A percentile compares a stretch with the other conserved stretches of the same genome.
These are phyloP conservation scores for Cutaneotrichosporon sp. DNA, from an alignment of 1,284 basidiomycete genomes.

Conservation along the genomic window DNA sequence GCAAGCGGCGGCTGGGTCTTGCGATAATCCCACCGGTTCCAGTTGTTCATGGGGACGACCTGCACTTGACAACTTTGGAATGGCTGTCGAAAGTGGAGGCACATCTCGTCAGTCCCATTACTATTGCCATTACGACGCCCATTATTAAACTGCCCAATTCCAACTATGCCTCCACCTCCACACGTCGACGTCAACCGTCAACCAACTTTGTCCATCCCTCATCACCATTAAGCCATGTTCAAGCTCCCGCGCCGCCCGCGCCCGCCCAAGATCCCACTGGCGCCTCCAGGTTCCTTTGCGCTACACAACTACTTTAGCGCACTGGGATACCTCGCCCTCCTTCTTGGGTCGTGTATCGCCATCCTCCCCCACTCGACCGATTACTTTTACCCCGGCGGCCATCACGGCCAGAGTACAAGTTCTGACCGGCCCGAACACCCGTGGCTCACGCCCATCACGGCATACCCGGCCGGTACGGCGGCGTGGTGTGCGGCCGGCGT, in stretches of 20 bases:
- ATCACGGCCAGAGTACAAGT: slow-evolving; percentile 26
- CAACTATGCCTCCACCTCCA: neutral
- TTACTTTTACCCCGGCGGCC: slow-evolving; percentile 43
- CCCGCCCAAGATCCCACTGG: neutral
- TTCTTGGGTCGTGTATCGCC: slow-evolving; percentile 65
- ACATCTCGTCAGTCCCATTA: neutral
- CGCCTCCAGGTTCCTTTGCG: slow-evolving; percentile 27
- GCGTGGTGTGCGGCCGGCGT: slow-evolving; percentile 63
- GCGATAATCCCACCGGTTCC: neutral
- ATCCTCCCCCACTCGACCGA: slow-evolving; percentile 65
- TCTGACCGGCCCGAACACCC: slow-evolving; percentile 64
- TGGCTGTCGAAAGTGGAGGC: neutral
- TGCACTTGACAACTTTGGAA: too few species aligned
- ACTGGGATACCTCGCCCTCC: slow-evolving; percentile 67
- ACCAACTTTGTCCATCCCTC: neutral
- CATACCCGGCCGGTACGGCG: slow-evolving; percentile 63
- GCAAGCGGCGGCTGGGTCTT: neutral
- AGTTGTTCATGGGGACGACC: neutral
- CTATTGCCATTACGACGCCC: too few species aligned
- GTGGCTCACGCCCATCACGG: slow-evolving; percentile 66
- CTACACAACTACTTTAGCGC: slow-evolving; percentile 65
- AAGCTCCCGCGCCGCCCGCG: neutral
- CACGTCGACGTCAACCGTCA: neutral
- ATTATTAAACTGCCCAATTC: too few species aligned
- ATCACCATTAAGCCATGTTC: neutral